Base-by-base conservation (phyloP, 345 rosid species). In the Melaleuca quinquenervia region DNA sequence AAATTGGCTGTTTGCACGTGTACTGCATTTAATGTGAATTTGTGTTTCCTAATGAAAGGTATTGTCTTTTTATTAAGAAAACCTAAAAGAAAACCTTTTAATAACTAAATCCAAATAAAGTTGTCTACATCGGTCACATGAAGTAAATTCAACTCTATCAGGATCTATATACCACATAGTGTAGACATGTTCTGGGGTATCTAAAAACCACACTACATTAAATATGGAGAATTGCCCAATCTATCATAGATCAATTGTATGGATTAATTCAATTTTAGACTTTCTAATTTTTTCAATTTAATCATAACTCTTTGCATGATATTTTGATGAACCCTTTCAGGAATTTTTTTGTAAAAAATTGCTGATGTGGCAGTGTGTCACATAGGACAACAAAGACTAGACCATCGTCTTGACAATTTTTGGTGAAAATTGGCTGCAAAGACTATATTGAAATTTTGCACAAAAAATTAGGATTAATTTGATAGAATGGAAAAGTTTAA, bases 381-480 rank as follows among this genome's bases (percentile, higher is more conserved):
- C 0, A 0, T 58, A 58, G 16, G 64, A 58, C 0, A 3, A 7
- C 32, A 13, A 58, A 26, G 32, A 58, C n/a, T n/a, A 1, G 8
- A 58, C 15, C 16, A 3, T n/a, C 1, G 1, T 3, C 16, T n/a
- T 26, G 11, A 16, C 5, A 8, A n/a, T n/a, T 58, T 56, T 58
- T 0, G 6, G 16, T 0, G 32, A 58, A 58, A 58, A 58, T 58
- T 11, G 11, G n/a, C 1, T 16, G 22, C 0, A 60, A 60, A 3
- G 10, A 60, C 8, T 60, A 60, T 0, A 3, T 6, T 60, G 2
- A 8, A 60, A 60, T 60, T 27, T 60, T 1, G 0, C 5, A 5
- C 2, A 60, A 60, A 58, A 58, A 11, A 0, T 26, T 26, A 60
- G 36, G 70, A 60, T 3, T n/a, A 60, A 60, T n/a, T 27, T 27